phyloP scores from a whole-genome alignment of 2,329 filamentous ascomycete genomes.

The Epichloe uncinata region DNA sequence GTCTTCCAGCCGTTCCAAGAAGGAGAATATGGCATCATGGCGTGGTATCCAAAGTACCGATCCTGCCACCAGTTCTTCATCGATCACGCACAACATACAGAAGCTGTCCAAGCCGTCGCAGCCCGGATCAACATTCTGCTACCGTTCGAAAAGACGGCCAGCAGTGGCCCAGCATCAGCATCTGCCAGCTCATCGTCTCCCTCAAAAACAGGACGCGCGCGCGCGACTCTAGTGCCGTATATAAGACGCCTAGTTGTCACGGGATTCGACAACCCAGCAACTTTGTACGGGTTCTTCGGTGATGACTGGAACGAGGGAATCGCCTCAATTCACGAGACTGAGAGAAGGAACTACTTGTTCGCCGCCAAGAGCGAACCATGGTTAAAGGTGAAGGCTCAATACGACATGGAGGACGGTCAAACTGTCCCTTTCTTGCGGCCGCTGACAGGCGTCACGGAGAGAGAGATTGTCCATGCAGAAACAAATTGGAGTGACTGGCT shows the following conservation, averaged over 20 bases:
- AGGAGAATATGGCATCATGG: conserved; percentile 62
- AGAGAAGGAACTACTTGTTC: conserved; percentile 89
- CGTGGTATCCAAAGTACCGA: conserved; percentile 86
- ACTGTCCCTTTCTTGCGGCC: conserved; percentile 78
- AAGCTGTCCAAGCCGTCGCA: conserved; percentile 73
- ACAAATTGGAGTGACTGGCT: conserved; percentile 87
- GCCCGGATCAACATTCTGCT: conserved; percentile 86
- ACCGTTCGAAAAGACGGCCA: conserved; percentile 58
- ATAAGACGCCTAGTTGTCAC: conserved; percentile 82
- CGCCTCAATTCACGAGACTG: conserved; percentile 71
- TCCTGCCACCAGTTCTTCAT: conserved; percentile 86
- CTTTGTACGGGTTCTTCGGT: conserved; percentile 96
- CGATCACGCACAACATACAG: conserved; percentile 76
- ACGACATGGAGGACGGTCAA: conserved; percentile 76
- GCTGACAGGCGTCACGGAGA: conserved; percentile 59
- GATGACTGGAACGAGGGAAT: conserved; percentile 77
- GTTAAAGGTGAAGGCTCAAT: conserved; percentile 77
- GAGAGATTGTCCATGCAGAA: conserved; percentile 74
- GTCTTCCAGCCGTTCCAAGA: conserved; percentile 27
- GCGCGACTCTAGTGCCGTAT: conserved; percentile 56
- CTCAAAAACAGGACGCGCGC: conserved; percentile 7
- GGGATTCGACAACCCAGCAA: conserved; percentile 72
- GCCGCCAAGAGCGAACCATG: conserved; percentile 86
- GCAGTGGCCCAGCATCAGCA: conserved; percentile 9
- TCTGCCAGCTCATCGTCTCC: not conserved